phyloP scores from a whole-genome alignment of 1,284 basidiomycete species.

The Malassezia globosa region DNA sequence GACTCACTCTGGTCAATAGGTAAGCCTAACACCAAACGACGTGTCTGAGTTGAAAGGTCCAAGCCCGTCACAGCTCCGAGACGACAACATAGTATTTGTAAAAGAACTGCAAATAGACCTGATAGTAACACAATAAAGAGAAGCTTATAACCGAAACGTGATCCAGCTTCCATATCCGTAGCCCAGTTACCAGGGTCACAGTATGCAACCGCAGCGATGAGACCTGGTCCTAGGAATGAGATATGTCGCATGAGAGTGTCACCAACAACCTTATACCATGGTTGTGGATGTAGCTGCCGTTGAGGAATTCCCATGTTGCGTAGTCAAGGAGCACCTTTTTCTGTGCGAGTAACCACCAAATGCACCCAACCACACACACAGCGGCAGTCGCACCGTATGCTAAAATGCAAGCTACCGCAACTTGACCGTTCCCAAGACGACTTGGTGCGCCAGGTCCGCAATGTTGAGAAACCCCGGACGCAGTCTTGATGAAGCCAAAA shows the following conservation, averaged over 20 bases:
- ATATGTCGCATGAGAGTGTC: conserved; percentile 22
- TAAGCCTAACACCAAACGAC: conserved; percentile 27
- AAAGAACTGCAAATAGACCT: conserved; percentile 67
- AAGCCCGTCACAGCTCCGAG: conserved; percentile 52
- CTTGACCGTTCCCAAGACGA: no score
- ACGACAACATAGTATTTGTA: conserved; percentile 57
- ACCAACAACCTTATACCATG: background rate
- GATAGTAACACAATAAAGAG: conserved; percentile 75
- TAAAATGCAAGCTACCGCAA: no score
- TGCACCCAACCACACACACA: no score
- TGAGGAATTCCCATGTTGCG: background rate
- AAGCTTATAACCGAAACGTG: conserved; percentile 60
- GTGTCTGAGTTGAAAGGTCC: conserved; percentile 34
- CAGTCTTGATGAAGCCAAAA: no score
- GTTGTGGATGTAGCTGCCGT: background rate
- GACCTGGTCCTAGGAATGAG: conserved; percentile 33
- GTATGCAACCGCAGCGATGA: conserved; percentile 37
- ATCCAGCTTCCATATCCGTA: conserved; percentile 44
- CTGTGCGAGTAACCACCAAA: no score
- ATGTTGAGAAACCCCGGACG: no score
- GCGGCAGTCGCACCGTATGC: no score
- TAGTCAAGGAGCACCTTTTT: no score
- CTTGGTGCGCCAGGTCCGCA: no score
- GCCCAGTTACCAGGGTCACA: conserved; percentile 44
- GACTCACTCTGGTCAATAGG: conserved; percentile 42